Conservation (phyloP, 202 grass and related monocot genomes). For the Dendrocalamus latiflorus region DNA sequence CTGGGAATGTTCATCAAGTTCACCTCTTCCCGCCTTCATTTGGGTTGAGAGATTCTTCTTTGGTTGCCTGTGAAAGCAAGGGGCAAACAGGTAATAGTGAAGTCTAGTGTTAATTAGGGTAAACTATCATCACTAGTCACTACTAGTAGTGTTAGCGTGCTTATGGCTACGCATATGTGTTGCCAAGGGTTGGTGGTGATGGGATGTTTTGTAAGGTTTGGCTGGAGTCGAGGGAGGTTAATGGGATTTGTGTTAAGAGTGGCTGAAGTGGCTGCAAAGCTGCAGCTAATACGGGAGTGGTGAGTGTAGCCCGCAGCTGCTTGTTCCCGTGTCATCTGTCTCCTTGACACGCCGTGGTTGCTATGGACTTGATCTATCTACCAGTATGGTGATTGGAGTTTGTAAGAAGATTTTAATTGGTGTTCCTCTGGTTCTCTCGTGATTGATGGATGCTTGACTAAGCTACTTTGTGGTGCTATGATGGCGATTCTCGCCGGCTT, state of each 20-base stretch:
- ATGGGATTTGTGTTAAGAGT: not conserved
- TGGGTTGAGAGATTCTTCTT: not conserved
- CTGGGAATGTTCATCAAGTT: not conserved
- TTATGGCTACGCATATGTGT: not conserved
- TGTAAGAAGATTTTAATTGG: not conserved
- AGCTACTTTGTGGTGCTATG: not conserved
- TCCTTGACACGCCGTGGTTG: conserved; percentile 7
- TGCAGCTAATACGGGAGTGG: conserved; percentile 14
- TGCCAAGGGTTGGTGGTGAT: not conserved
- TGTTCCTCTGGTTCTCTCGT: not conserved
- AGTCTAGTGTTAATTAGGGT: conserved; percentile 19
- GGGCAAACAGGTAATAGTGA: not conserved
- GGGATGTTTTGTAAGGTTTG: not conserved
- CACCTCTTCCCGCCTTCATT: not conserved
- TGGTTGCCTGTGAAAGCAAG: not conserved
- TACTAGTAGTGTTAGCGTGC: not conserved
- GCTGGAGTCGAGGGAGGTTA: not conserved
- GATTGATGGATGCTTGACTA: not conserved
- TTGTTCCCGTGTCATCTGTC: conserved; percentile 31
- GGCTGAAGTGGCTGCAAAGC: conserved; percentile 71
- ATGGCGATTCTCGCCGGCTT: not conserved
- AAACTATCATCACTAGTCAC: not conserved
- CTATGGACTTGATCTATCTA: conserved; percentile 12
- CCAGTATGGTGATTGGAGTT: not conserved
- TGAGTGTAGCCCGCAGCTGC: conserved; percentile 66